Base-by-base conservation (phyloP, 805 yeast genomes). In the Wickerhamiella siamensis region DNA sequence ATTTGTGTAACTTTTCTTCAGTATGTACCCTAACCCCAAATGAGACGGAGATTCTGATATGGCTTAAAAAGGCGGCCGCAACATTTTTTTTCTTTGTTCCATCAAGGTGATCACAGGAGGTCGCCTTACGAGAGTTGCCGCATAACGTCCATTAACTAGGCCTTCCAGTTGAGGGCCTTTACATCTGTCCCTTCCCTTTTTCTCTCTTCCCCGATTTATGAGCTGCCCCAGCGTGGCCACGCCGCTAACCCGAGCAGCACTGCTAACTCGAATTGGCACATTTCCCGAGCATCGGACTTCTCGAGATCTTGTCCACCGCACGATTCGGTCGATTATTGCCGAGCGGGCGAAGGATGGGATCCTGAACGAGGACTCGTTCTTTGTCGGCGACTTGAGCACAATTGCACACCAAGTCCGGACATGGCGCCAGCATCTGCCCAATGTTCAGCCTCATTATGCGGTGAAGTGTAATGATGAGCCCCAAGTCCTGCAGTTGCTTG, bases 401-500 rank as follows among this genome's bases (percentile, higher is more conserved):
- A 71, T 91, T 29, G 66, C 65, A 45, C 69, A 77, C 44, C 69
- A 84, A 42, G 69, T 69, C 46, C 47, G 60, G n/a, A 64, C 73
- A 33, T 88, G 97, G 96, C 55, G 58, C 22, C 39, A 50, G 18
- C 58, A 65, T 32, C 66, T 88, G 53, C 94, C 95, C 17, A 65
- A 77, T 35, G 78, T 88, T 31, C 71, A 72, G 43, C 95, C 96
- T n/a, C 79, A 71, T 56, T 88, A 87, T 61, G 98, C 98, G 16
- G 91, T 88, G 51, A 88, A 88, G 63, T 88, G 97, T 65, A 88
- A 88, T 66, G 80, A 86, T 31, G 77, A 84, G 56, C 51, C 63
- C 5, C 63, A 63, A 42, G 75, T 88, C 10, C 58, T 88, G 48
- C 56, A 63, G 38, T 59, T 70, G 22, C 67, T 88, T 50, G 75